Percentiles rank a stretch among this genome's conserved stretches.
These are phyloP conservation scores for Boehmeria nivea DNA, from an alignment of 306 rosid species.

Conservation along the genomic window DNA sequence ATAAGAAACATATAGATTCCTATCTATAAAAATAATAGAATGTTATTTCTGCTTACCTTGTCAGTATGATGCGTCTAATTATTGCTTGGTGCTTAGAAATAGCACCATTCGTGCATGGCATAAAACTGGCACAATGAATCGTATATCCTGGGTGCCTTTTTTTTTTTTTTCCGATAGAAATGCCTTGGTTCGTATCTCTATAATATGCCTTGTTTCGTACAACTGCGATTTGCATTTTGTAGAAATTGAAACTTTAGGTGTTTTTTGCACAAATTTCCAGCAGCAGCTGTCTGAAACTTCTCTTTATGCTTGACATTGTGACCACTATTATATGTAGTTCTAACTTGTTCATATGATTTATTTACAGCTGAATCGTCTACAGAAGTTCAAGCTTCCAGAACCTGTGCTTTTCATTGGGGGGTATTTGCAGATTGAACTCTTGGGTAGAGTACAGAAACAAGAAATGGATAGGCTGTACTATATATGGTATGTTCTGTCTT, in stretches of 20 bases:
- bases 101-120: no score
- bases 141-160: no score
- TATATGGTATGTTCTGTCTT: conserved; percentile 57
- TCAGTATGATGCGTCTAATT: no score
- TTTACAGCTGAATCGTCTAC: conserved; percentile 56
- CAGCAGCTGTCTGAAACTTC: background rate
- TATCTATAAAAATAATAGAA: no score
- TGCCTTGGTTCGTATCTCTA: no score
- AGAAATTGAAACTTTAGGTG: background rate
- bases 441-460: conserved; percentile 87
- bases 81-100: no score
- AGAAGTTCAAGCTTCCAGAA: conserved; percentile 79
- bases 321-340: background rate
- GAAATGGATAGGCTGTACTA: conserved; percentile 74
- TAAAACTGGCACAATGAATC: no score
- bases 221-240: no score
- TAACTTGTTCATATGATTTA: conserved; percentile 15
- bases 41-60: no score
- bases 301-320: background rate
- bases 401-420: conserved; percentile 94
- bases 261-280: background rate
- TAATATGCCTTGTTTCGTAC: no score
- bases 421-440: conserved; percentile 77
- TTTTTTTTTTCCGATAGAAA: no score
- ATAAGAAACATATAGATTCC: no score